A percentile compares a stretch with the other conserved stretches of the same genome.
Evolutionary conservation across 352 stramenopile genomes (phyloP).

Genomic region (Albugo laibachii): DNA sequence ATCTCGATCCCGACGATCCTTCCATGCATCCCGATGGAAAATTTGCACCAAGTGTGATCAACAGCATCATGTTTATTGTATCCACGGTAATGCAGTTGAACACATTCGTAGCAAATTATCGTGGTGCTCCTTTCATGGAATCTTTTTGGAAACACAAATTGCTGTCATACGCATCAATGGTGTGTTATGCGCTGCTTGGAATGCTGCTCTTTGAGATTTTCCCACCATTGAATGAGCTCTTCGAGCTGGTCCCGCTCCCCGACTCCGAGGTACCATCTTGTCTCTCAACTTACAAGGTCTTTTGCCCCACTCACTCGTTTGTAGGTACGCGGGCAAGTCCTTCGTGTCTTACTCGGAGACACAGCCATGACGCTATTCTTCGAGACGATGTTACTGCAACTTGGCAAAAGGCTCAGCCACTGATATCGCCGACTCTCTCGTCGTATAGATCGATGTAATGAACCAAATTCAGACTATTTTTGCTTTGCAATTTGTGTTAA

Average conservation of each 20-base stretch:
- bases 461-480: no score
- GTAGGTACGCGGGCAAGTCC: no score
- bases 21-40: constrained; percentile 40
- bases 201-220: constrained; percentile 15
- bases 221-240: constrained; percentile 12
- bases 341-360: no score
- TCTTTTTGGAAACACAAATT: constrained; percentile 22
- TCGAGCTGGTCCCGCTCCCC: constrained; percentile 21
- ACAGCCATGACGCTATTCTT: no score
- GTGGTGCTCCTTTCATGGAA: constrained; percentile 31
- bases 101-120: constrained; percentile 33
- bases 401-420: no score
- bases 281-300: no score
- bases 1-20: constrained; percentile 38
- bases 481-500: no score
- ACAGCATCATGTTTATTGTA: constrained; percentile 88
- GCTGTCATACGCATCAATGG: constrained; percentile 13
- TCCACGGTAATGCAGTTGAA: constrained; percentile 45
- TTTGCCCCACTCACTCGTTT: no score
- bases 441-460: no score
- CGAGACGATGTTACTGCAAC: no score
- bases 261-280: constrained; percentile 11
- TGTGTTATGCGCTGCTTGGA: constrained; percentile 12
- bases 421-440: no score
- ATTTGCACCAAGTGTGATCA: constrained; percentile 89